These are phyloP conservation scores for Tolypocladium paradoxum DNA, from an alignment of 2,329 filamentous ascomycete genomes.

Conservation along the genomic window DNA sequence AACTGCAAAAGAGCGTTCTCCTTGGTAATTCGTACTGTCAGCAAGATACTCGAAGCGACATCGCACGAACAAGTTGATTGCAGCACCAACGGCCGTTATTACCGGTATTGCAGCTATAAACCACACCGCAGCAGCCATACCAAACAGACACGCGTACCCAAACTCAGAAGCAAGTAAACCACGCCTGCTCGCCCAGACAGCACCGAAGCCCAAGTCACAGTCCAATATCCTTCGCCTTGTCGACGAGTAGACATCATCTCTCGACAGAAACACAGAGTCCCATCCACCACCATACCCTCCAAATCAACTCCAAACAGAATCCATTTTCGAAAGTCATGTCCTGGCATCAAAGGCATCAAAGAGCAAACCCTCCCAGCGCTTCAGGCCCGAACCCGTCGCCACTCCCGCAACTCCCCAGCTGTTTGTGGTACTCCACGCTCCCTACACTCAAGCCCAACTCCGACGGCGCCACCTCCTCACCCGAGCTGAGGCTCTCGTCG, in stretches of 20 bases:
- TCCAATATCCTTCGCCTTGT: background rate
- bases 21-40: no score
- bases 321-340: no score
- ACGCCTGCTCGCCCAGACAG: background rate
- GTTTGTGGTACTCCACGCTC: constrained; percentile 21
- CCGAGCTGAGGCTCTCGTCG: constrained; percentile 47
- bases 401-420: constrained; percentile 6
- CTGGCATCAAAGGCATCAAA: background rate
- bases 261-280: background rate
- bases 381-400: constrained; percentile 4
- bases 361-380: constrained; percentile 5
- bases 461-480: constrained; percentile 37
- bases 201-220: background rate
- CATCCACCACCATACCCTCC: background rate
- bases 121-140: background rate
- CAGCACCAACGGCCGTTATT: background rate
- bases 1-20: no score
- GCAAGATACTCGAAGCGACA: background rate
- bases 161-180: background rate
- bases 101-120: background rate
- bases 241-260: background rate
- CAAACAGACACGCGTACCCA: background rate
- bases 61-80: background rate
- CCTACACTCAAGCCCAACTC: constrained; percentile 34
- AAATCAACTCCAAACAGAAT: background rate